Percentiles rank a stretch among this genome's conserved stretches.
Evolutionary conservation across 2,329 filamentous ascomycete species (phyloP).

Genomic region (Ophidiomyces ophidiicola): DNA sequence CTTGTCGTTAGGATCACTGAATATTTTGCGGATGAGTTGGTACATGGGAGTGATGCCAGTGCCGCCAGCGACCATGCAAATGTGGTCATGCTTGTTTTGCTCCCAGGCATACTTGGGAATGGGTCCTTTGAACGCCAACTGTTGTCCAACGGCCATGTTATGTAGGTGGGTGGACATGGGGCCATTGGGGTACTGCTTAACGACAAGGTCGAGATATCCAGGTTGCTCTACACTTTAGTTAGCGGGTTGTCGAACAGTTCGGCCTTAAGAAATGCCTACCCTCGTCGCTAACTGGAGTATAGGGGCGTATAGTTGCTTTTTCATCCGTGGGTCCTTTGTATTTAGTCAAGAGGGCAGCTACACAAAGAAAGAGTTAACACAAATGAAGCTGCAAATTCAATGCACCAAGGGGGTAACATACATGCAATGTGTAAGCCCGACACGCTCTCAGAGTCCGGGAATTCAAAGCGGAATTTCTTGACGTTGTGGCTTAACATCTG

Average conservation of each 20-base stretch:
- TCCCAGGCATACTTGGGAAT: conserved; percentile 87
- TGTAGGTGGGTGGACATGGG: conserved; percentile 88
- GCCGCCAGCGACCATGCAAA: conserved; percentile 63
- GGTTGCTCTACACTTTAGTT: conserved; percentile 44
- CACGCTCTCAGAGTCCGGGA: conserved; percentile 71
- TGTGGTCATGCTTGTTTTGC: conserved; percentile 82
- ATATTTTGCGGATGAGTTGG: conserved; percentile 81
- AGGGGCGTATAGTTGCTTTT: conserved; percentile 81
- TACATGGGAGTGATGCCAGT: conserved; percentile 98
- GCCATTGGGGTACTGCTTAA: conserved; percentile 84
- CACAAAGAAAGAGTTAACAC: conserved; percentile 7
- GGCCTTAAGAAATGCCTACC: conserved; percentile 41
- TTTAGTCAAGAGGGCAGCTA: conserved; percentile 73
- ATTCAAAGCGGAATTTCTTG: conserved; percentile 78
- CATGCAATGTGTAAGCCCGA: conserved; percentile 73
- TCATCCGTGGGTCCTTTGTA: conserved; percentile 71
- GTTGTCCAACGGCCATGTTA: conserved; percentile 66
- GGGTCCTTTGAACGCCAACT: conserved; percentile 85
- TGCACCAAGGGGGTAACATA: conserved; percentile 24
- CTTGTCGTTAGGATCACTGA: conserved; percentile 92
- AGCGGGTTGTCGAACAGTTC: no score
- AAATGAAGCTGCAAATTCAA: not conserved
- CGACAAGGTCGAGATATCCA: conserved; percentile 74
- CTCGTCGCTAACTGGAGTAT: conserved; percentile 85
- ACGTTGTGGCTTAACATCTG: conserved; percentile 86